Evolutionary conservation across 192 early-diverging fungal species (phyloP), one percentile per base, ranked within the genome.

Genomic region (Gonapodya prolifera): DNA sequence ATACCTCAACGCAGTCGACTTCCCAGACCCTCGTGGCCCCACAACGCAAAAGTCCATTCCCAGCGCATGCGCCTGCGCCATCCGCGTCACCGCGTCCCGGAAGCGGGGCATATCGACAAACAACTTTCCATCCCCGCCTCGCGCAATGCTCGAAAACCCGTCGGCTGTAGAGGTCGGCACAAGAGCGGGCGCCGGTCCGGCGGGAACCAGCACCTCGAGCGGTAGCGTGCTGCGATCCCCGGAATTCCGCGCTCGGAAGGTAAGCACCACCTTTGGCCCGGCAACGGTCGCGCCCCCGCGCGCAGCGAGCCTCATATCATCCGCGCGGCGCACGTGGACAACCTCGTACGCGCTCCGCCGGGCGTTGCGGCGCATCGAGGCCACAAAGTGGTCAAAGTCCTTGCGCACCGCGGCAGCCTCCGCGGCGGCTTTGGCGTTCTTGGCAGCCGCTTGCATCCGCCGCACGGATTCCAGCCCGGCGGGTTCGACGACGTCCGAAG

Each of bases 21-120:
- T 94, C 2, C 92, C 92, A 23, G 87, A 87, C 73, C 91, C 92
- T 77, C 92, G 91, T 35, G 83, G 82, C n/a, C 93, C 93, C 69
- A 92, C 83, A n/a, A 94, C 77, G 70, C 88, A 90, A 28, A 94
- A 86, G 81, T 94, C 92, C 1, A 77, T 75, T 8, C 83, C 85
- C 32, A 83, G 81, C 18, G 87, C 82, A 79, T 89, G 87, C 0
- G 84, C 80, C 17, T 87, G 76, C 0, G 86, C 77, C 88, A 90
- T 89, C 29, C 85, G 79, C 35, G 83, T 82, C 28, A 87, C 80
- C 1, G 85, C 80, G 23, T 79, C 78, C 75, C 82, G 76, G 34
- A 87, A 83, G 34, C 87, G 87, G 1, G 87, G 81, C 1, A 87
- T 89, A 76, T 89, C 86, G 2, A 89, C 83, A 80, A 87, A 89